Base-by-base conservation (phyloP, 2,329 filamentous ascomycete genomes). In the Apiospora saccharicola region DNA sequence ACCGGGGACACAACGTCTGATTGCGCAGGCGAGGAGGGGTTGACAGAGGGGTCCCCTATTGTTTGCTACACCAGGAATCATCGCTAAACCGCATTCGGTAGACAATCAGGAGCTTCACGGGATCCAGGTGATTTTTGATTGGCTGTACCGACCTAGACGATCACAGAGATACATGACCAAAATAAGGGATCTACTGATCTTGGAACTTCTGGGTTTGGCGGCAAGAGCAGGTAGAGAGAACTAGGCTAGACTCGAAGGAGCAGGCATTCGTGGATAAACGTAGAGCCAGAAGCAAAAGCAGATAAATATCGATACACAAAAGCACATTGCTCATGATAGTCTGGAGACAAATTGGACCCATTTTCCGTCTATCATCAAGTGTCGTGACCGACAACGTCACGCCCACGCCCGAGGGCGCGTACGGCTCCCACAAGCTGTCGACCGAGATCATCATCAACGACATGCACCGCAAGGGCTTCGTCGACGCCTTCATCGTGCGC, bases 361-460 rank as follows among this genome's bases (percentile, higher is more conserved):
- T n/a, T n/a, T n/a, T n/a, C n/a, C n/a, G n/a, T n/a, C n/a, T n/a
- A n/a, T n/a, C n/a, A n/a, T n/a, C n/a, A n/a, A n/a, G n/a, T n/a
- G 78, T 86, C 12, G 86, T 91, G 3, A 85, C 83, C 3, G 86
- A 89, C 75, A 79, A 76, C 68, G 83, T 87, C 26, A 83, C 83
- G 47, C 88, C 90, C 4, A 91, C 89, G 49, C 90, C 90, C 0
- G 86, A 91, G 77, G 87, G 87, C 51, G 90, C 88, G 19, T 92
- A 92, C 78, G 90, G 90, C 46, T 86, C 88, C 6, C 88, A 91
- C 80, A 92, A 92, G 80, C 83, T 91, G 73, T 86, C 91, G 79
- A 88, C 87, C 72, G 90, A 92, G 81, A 84, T 87, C 1, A 83
- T 91, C 12, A 79, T 92, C 77, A 92, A 91, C 80, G 90, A 92